Conservation (phyloP, 805 yeast species). For the Crinitomyces ghanaensis region DNA sequence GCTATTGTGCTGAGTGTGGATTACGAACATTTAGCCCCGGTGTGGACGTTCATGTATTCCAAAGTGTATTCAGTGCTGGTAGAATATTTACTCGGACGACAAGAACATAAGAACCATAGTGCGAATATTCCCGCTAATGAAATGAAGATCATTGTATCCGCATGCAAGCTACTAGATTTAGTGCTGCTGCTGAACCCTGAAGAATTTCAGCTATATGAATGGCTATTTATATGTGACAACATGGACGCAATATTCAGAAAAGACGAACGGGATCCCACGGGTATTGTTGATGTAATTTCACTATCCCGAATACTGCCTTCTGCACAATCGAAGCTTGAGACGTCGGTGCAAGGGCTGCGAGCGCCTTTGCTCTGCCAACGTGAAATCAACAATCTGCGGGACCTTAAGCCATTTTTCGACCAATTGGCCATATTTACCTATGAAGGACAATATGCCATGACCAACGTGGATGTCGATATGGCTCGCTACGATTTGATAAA, state of each 20-base stretch:
- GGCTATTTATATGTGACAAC: conserved; percentile 74
- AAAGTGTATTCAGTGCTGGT: conserved; percentile 44
- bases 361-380: conserved; percentile 33
- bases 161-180: conserved; percentile 71
- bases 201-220: conserved; percentile 64
- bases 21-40: conserved; percentile 49
- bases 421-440: conserved; percentile 52
- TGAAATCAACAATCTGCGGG: conserved; percentile 30
- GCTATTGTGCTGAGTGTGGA: conserved; percentile 52
- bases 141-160: conserved; percentile 30
- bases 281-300: conserved; percentile 40
- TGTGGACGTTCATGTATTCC: conserved; percentile 59
- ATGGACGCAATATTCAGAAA: conserved; percentile 42
- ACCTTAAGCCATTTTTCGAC: conserved; percentile 54
- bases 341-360: conserved; percentile 13
- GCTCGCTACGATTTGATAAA: conserved; percentile 46
- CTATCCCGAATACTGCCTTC: conserved; percentile 6
- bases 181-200: conserved; percentile 57
- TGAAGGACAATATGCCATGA: conserved; percentile 52
- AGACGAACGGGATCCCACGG: conserved; percentile 21
- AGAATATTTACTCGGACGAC: conserved; percentile 26
- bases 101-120: conserved; percentile 4
- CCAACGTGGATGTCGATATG: conserved; percentile 29
- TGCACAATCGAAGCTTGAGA: conserved; percentile 15
- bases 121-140: conserved; percentile 8